Base-by-base conservation (phyloP, 2,329 filamentous ascomycete genomes). In the Penicillium sp. region DNA sequence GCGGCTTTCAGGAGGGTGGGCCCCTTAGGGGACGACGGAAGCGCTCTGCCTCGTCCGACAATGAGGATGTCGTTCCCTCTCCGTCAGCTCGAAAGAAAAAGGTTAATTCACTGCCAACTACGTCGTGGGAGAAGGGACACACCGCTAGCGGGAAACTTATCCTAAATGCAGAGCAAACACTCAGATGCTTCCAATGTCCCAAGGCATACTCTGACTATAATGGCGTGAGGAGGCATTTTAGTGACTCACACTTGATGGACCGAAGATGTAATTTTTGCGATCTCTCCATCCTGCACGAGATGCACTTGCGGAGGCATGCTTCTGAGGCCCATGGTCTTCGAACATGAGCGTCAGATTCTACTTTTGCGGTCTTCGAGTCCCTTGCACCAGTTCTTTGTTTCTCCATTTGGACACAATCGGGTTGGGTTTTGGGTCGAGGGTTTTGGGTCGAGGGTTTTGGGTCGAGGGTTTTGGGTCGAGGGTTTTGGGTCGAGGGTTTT, bases 221-320 rank as follows among this genome's bases (percentile, higher is more conserved):
- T 58, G 35, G 56, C 42, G 56, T 66, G 47, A 61, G 49, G 53
- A 58, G 59, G 52, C 51, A 66, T 57, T 66, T 66, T 42, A 61
- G 44, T n/a, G 50, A 22, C 49, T 62, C 51, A 46, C 40, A 66
- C 53, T 55, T 65, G 31, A 58, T 49, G 41, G 56, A 66, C 52
- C 45, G 48, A 8, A 55, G 26, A 55, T 62, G 48, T 54, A 66
- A 64, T 51, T 63, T 60, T 54, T 66, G 55, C 47, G 53, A 62
- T 51, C 42, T 59, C 18, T 58, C 48, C 15, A 20, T 64, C 20
- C 27, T 57, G 25, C 41, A 64, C 45, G 43, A 62, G 44, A 64
- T 64, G 49, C 53, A 64, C 50, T 55, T 64, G 22, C 53, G 53
- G 35, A 48, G 51, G 43, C 55, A 64, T 59, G 46, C 55, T 15